Evolutionary conservation across 225 moss, liverwort and hornwort species (phyloP), one percentile per base, ranked within the genome.

Genomic region (Bryum argenteum): DNA sequence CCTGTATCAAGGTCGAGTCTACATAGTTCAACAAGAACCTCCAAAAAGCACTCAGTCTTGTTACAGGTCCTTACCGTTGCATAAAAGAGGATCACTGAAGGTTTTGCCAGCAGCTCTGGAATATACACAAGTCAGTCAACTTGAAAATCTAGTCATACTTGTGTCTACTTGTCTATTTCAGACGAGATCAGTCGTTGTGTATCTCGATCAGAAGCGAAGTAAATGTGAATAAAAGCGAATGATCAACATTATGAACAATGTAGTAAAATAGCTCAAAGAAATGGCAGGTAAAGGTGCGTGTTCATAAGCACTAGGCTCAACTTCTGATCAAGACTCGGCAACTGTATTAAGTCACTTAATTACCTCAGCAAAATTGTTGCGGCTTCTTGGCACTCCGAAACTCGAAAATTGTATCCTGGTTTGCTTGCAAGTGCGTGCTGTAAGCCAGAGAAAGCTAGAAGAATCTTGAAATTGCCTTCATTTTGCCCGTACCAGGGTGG

Each of bases 361-460:
- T 80, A 98, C 98, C 78, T 87, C 50, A 98, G 91, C 48, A 98
- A 80, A 70, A 76, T 78, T 71, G 66, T 79, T 53, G 98, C 94
- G 66, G 98, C 94, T 69, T 86, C 86, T 75, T 82, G 91, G 76
- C 98, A 98, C 56, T 98, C 98, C 42, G 74, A 63, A 55, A 98
- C 98, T 72, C 94, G 81, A 75, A 81, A 74, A 61, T 98, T 98
- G 68, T 90, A 98, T 22, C 94, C 98, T 41, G 94, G 89, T 78
- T 87, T 98, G 82, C 83, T 83, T 3, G 94, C 85, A 60, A 98
- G 83, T 63, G 98, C 94, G 82, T 94, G 89, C 41, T 89, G 91
- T 28, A 98, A 89, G 54, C 98, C 98, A 71, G 98, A 98, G 81
- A 98, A 98, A 59, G 98, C 98, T 17, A 98, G 83, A 61, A 98